Evolutionary conservation across 768 basidiomycete genomes (phyloP).

Genomic region (Mycena kentingensis): DNA sequence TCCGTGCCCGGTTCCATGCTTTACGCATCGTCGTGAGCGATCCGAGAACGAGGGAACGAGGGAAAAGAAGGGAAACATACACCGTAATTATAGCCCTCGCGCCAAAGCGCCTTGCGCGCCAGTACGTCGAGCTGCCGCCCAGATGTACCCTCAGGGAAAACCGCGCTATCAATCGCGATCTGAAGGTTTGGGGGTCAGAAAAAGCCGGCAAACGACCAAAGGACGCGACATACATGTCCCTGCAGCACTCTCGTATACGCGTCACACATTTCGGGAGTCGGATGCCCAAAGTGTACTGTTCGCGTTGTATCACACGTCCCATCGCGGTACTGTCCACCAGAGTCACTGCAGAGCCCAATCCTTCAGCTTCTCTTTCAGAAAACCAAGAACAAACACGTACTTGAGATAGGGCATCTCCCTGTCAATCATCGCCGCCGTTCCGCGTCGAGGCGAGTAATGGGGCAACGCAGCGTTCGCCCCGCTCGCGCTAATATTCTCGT

Average conservation of each 20-base stretch:
- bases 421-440: conserved; percentile 73
- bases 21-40: too few species aligned
- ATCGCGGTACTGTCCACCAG: conserved; percentile 87
- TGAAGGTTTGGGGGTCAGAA: conserved; percentile 40
- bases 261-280: conserved; percentile 78
- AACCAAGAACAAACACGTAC: conserved; percentile 45
- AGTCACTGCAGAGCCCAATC: conserved; percentile 63
- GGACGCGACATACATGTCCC: conserved; percentile 75
- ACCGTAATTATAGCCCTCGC: conserved; percentile 81
- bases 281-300: conserved; percentile 83
- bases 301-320: conserved; percentile 88
- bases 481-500: conserved; percentile 86
- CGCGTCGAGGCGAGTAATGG: conserved; percentile 83
- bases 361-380: conserved; percentile 15
- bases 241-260: conserved; percentile 95
- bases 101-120: conserved; percentile 87
- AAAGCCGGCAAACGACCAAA: conserved; percentile 23
- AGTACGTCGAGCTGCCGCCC: conserved; percentile 84
- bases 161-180: conserved; percentile 88
- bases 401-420: conserved; percentile 85
- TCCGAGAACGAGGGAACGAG: too few species aligned
- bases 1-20: conserved; percentile 93
- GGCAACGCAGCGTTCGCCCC: conserved; percentile 93
- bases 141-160: conserved; percentile 90
- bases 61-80: too few species aligned